Percentiles rank a stretch among this genome's conserved stretches.
Evolutionary conservation across 2,329 filamentous ascomycete species (phyloP).

Genomic region (Calonectria multiphialidica): DNA sequence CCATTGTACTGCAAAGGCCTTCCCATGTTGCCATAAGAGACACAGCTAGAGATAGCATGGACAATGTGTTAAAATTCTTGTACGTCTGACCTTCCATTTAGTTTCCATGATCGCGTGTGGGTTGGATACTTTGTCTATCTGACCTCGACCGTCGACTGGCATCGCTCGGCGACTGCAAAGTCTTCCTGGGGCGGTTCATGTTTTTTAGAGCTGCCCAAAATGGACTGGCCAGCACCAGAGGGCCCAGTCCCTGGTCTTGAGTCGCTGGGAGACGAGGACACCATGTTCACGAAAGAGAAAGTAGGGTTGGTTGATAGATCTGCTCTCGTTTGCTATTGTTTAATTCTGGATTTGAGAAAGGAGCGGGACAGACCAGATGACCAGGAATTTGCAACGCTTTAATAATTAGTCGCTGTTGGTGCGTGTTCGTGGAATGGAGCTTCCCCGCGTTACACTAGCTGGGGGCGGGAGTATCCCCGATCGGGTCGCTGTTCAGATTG

Average conservation of each 20-base stretch:
- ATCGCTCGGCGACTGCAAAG: not conserved
- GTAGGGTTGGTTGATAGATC: not conserved
- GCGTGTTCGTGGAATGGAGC: not conserved
- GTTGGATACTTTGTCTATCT: not conserved
- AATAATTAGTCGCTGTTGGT: not conserved
- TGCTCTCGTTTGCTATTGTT: not conserved
- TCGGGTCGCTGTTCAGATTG: not conserved
- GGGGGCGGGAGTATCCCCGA: constrained; percentile 6
- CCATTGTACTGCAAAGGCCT: constrained; percentile 1
- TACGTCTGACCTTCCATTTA: not conserved
- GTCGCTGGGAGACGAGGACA: not conserved
- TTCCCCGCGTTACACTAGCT: constrained; percentile 1
- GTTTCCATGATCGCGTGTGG: not conserved
- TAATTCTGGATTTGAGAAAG: not conserved
- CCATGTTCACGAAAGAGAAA: not conserved
- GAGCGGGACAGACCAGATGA: not conserved
- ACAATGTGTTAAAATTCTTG: not conserved
- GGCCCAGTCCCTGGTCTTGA: not conserved
- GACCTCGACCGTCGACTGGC: not conserved
- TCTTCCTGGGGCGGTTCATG: not conserved
- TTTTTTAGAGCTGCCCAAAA: not conserved
- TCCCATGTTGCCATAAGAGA: constrained; percentile 7
- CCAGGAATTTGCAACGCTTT: not conserved
- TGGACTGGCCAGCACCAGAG: not conserved
- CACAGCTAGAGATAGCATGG: not conserved